Evolutionary conservation across 345 rosid genomes (phyloP).

Genomic region (Moringa oleifera): DNA sequence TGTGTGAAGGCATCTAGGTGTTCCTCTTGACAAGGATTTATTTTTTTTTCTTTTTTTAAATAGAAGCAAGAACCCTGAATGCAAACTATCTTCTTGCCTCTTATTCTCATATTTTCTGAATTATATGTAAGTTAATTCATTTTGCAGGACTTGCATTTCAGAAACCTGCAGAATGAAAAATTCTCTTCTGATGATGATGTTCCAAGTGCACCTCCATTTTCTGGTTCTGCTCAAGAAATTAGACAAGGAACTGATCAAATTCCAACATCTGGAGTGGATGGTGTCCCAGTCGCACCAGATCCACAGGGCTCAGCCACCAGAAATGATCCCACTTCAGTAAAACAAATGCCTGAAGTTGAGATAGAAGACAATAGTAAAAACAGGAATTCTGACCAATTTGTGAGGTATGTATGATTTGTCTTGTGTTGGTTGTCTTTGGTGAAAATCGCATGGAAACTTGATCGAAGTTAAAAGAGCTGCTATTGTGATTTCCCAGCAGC

Average conservation of each 20-base stretch:
- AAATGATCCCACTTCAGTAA: slow-evolving; percentile 24
- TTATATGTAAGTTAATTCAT: not conserved
- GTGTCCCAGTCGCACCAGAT: slow-evolving; percentile 10
- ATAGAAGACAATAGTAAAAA: slow-evolving; percentile 32
- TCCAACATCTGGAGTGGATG: slow-evolving; percentile 21
- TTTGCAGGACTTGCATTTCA: slow-evolving; percentile 43
- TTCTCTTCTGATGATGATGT: slow-evolving; percentile 45
- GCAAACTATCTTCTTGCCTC: not conserved
- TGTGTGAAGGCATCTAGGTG: too few species aligned
- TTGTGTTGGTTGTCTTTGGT: slow-evolving; percentile 6
- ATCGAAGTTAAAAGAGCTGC: not conserved
- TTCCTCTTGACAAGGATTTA: too few species aligned
- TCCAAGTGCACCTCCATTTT: slow-evolving; percentile 91
- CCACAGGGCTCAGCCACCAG: slow-evolving; percentile 18
- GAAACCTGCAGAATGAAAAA: slow-evolving; percentile 26
- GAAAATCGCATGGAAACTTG: not conserved
- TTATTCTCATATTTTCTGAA: not conserved
- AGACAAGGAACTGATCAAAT: slow-evolving; percentile 25
- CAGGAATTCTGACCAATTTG: slow-evolving; percentile 39
- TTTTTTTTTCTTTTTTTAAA: too few species aligned
- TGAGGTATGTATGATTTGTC: slow-evolving; percentile 37
- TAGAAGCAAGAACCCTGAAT: not conserved
- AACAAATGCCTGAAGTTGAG: slow-evolving; percentile 23
- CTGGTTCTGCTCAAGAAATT: slow-evolving; percentile 49
- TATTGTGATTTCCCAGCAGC: not conserved